A percentile compares a stretch with the other conserved stretches of the same genome.
phyloP scores from a whole-genome alignment of 208 protist genomes.

The Crithidia fasciculata region DNA sequence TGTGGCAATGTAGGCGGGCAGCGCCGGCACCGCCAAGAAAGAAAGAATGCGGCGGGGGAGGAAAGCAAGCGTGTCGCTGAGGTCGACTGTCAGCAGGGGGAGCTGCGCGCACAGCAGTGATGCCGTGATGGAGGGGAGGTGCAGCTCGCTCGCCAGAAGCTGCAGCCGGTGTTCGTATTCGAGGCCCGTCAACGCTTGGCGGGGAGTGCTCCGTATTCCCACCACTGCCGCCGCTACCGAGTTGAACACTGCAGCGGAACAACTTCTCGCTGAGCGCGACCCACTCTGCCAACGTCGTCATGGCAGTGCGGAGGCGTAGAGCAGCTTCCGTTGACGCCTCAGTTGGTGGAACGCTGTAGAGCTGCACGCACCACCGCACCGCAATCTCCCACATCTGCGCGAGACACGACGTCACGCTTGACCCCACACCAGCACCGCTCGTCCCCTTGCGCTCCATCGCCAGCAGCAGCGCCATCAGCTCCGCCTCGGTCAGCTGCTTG shows the following conservation, averaged over 20 bases:
- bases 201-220: not conserved
- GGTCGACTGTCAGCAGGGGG: not conserved
- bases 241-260: constrained; percentile 7
- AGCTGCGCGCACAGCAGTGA: constrained; percentile 25
- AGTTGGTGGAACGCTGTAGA: not conserved
- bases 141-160: constrained; percentile 28
- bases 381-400: constrained; percentile 30
- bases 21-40: constrained; percentile 13
- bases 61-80: constrained; percentile 6
- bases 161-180: constrained; percentile 24
- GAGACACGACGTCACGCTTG: constrained; percentile 3
- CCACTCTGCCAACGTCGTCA: constrained; percentile 15
- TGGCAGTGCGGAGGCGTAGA: not conserved
- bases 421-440: not conserved
- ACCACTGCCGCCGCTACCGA: not conserved
- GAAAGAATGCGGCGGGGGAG: constrained; percentile 25
- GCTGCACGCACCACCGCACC: constrained; percentile 27
- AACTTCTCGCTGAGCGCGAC: constrained; percentile 18
- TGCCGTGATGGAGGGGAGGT: constrained; percentile 21
- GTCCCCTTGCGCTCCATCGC: constrained; percentile 12
- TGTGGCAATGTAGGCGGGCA: not conserved
- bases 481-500: not conserved
- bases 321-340: not conserved
- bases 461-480: constrained; percentile 2
- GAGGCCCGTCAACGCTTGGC: not conserved